Evolutionary conservation across 177 flowering plant genomes (phyloP), one percentile per base, ranked within the genome.

Genomic region (Vitis hybrid): DNA sequence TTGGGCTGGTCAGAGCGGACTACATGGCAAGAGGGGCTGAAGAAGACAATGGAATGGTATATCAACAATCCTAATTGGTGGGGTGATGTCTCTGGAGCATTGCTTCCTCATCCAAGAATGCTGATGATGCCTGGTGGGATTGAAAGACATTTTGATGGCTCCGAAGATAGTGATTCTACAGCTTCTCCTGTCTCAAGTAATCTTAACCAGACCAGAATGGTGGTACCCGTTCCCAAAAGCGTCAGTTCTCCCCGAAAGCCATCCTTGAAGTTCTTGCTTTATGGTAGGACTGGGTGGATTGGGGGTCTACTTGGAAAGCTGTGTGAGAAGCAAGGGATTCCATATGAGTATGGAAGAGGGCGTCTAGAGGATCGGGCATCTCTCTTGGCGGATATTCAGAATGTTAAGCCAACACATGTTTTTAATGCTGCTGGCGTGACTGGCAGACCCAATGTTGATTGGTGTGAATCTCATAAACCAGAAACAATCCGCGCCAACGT

Each of bases 391-490:
- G 91, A 88, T 63, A 76, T 88, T 46, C 80, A 73, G 64, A 78
- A 68, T 73, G 71, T 85, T 15, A 88, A 79, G 63, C 91, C 91
- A n/a, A 88, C 88, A 17, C 91, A 88, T 77, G 88, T 88, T 35
- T 78, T 88, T 63, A 88, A 86, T 76, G 87, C 91, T 72, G 91
- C 90, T 59, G 90, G 91, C 58, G 87, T 88, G 14, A 88, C 91
- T 71, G 91, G 91, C 20, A 82, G 90, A 65, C 91, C 91, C 35
- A 88, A 88, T 74, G 91, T 88, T 17, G 91, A 88, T 65, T 88
- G 91, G 90, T 86, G 91, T 69, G 91, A 88, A 75, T 75, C 84
- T 63, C 91, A 88, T 61, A 88, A 86, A 64, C 65, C 88, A 1
- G 91, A 88, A 70, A 88, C 90, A 1, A 85, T 88, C 48, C 84